Evolutionary conservation across 495 filamentous ascomycete species (phyloP), one percentile per base, ranked within the genome.

Genomic region (Podospora didyma): DNA sequence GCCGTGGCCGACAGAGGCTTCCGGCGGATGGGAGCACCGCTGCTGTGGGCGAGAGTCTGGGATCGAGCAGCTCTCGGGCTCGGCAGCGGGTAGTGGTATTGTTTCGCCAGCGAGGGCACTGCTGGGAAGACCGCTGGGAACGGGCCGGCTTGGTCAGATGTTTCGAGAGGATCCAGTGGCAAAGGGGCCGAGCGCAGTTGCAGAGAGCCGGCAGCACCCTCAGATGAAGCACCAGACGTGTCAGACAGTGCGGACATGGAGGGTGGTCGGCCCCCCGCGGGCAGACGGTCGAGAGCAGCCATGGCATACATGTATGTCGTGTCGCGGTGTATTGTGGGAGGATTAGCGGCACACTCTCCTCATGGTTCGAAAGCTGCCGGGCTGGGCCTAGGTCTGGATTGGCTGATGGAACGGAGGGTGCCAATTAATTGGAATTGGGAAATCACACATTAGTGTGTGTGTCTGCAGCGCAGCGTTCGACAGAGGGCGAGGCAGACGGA

Each of bases 1-100:
- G 81, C 79, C 46, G 77, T 78, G 17, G 68, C 62, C 17, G 81
- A 82, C 51, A 83, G 57, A 51, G 81, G 81, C 67, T 83, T 82
- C 41, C 81, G 70, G 63, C 74, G 75, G 64, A 83, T 76, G 51
- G 71, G 69, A 46, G 53, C 60, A 39, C 59, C 56, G 41, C 56
- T 61, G 56, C 56, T 61, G 56, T 63, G 53, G 51, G 69, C 68
- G 26, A 70, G 62, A 41, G 63, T 70, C 44, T 64, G 57, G 23
- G 69, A 69, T 14, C 67, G 65, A 46, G 46, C 65, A 46, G 46
- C 58, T 49, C 69, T 62, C 12, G 65, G 63, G 51, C 62, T 67
- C 49, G 68, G 64, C 16, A 66, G 59, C n/a, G 66, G 47, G 14
- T 56, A 47, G 53, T 54, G 47, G 14, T 56, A 47, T 56, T 54